Conservation (phyloP, 768 basidiomycete species). For the Tylopilus balloui region DNA sequence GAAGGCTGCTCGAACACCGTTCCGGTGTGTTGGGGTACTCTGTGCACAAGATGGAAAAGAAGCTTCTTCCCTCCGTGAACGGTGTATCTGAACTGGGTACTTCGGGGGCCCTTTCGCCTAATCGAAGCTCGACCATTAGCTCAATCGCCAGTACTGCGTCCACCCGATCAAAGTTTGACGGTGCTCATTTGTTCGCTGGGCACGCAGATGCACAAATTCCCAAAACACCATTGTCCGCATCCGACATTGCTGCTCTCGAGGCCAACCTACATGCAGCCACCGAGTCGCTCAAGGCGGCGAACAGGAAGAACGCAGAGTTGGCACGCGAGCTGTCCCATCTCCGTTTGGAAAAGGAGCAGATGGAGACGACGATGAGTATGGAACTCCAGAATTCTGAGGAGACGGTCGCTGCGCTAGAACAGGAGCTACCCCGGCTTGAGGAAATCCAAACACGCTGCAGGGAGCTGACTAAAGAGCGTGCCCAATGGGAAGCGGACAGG, state of each 20-base stretch:
- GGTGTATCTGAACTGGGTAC: constrained; percentile 34
- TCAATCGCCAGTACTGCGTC: constrained; percentile 42
- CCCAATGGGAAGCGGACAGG: constrained; percentile 48
- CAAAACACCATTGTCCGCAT: constrained; percentile 40
- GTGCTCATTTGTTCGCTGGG: constrained; percentile 81
- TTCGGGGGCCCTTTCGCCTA: constrained; percentile 53
- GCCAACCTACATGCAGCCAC: constrained; percentile 60
- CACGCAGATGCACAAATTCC: constrained; percentile 62
- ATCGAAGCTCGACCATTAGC: constrained; percentile 48
- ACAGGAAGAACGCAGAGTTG: constrained; percentile 58
- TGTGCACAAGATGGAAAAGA: constrained; percentile 63
- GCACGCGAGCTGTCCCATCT: constrained; percentile 58
- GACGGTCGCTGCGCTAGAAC: constrained; percentile 52
- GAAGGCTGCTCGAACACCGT: constrained; percentile 72
- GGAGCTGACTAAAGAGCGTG: constrained; percentile 45
- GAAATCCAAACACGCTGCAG: constrained; percentile 45
- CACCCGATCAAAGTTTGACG: constrained; percentile 65
- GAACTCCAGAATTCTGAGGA: constrained; percentile 68
- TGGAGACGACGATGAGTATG: constrained; percentile 59
- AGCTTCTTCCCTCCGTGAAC: constrained; percentile 30
- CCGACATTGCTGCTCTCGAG: constrained; percentile 53
- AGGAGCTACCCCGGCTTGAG: constrained; percentile 49
- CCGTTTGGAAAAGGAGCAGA: constrained; percentile 62
- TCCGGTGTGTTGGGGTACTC: constrained; percentile 75
- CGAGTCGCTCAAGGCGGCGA: constrained; percentile 52